Evolutionary conservation across 78 protist species (phyloP).

Genomic region (Paratrimastix pyriformis): DNA sequence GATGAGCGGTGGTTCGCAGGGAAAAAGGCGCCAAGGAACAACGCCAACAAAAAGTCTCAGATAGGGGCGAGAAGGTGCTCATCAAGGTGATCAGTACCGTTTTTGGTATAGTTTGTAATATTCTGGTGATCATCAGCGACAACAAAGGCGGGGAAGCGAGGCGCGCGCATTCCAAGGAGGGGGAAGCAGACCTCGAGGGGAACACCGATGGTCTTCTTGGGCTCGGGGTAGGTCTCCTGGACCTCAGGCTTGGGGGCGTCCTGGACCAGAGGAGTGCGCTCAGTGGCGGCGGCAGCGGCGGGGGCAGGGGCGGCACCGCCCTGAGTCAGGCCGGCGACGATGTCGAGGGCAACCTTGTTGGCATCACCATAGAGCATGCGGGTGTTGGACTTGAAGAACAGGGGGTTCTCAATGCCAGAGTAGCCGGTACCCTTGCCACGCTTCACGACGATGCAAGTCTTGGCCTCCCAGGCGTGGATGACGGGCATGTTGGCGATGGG

Average conservation of each 20-base stretch:
- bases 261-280: not conserved
- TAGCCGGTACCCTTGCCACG: constrained; percentile 89
- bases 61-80: not conserved
- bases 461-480: constrained; percentile 48
- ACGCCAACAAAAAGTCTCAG: not conserved
- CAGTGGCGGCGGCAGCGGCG: not conserved
- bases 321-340: not conserved
- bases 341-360: constrained; percentile 24
- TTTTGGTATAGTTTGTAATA: no score
- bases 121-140: no score
- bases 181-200: no score
- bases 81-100: not conserved
- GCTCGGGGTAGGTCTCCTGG: not conserved
- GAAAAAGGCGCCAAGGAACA: no score
- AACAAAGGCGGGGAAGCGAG: no score
- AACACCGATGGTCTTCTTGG: not conserved
- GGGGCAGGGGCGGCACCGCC: not conserved
- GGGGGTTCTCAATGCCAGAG: constrained; percentile 87
- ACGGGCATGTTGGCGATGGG: constrained; percentile 95
- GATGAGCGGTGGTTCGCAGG: no score
- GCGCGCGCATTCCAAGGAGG: no score
- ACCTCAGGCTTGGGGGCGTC: not conserved
- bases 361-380: constrained; percentile 92
- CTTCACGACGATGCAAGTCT: constrained; percentile 74
- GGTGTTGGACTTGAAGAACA: constrained; percentile 83